Percentiles rank a stretch among this genome's conserved stretches.
phyloP scores from a whole-genome alignment of 768 basidiomycete genomes.

The Cyathus striatus region DNA sequence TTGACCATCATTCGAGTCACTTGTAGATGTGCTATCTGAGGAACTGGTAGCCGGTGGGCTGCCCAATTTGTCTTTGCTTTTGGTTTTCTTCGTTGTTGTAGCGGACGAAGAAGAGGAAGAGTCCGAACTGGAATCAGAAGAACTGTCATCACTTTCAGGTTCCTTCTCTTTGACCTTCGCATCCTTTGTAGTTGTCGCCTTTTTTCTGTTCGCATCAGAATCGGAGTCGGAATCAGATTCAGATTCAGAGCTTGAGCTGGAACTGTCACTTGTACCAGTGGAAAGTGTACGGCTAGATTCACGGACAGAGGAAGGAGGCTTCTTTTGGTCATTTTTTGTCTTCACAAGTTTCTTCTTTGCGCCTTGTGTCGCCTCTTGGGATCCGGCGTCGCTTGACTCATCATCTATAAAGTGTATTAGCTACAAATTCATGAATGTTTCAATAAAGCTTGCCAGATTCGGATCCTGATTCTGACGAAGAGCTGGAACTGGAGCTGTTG shows the following conservation, averaged over 20 bases:
- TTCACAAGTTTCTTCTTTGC: conserved; percentile 9
- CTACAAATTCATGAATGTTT: background rate
- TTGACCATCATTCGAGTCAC: conserved; percentile 19
- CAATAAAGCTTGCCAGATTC: conserved; percentile 15
- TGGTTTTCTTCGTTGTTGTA: conserved; percentile 14
- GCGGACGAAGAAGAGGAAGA: conserved; percentile 15
- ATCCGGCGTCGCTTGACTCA: conserved; percentile 27
- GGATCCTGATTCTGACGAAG: conserved; percentile 25
- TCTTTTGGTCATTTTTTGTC: conserved; percentile 4
- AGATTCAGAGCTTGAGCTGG: conserved; percentile 16
- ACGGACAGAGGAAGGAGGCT: conserved; percentile 14
- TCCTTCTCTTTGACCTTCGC: background rate
- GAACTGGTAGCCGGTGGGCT: background rate
- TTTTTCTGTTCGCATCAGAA: background rate
- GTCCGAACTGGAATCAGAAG: conserved; percentile 5
- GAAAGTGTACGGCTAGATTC: conserved; percentile 37
- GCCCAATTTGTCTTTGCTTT: conserved; percentile 6
- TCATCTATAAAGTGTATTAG: conserved; percentile 19
- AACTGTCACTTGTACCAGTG: conserved; percentile 17
- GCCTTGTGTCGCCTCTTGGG: conserved; percentile 10
- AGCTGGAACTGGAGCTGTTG: conserved; percentile 8
- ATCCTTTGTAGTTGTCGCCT: conserved; percentile 2
- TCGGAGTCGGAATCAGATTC: conserved; percentile 8
- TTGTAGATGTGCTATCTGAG: conserved; percentile 2
- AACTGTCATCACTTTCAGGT: background rate